Conservation (phyloP, 2,329 filamentous ascomycete genomes). For the Herpotrichia juniperi region DNA sequence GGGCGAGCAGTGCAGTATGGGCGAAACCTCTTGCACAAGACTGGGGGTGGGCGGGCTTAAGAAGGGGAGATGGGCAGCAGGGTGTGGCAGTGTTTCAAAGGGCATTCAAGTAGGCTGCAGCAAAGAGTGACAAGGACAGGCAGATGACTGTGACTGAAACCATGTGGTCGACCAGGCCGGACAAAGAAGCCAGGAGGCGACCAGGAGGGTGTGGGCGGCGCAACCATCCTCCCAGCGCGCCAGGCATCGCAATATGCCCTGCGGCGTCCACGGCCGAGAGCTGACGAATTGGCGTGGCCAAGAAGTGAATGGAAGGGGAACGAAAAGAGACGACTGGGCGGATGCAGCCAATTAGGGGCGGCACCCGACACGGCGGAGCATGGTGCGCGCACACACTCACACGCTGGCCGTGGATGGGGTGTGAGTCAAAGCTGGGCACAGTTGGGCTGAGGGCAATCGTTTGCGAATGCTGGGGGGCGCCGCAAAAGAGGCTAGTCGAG, state of each 20-base stretch:
- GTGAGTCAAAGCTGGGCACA: constrained; percentile 13
- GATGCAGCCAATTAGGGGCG: constrained; percentile 28
- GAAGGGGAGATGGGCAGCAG: constrained; percentile 7
- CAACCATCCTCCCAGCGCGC: constrained; percentile 18
- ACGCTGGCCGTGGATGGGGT: neutral
- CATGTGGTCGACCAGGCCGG: constrained; percentile 21
- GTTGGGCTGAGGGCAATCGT: constrained; percentile 10
- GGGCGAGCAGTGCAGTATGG: constrained; percentile 16
- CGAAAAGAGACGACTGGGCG: constrained; percentile 24
- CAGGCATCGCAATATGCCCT: constrained; percentile 29
- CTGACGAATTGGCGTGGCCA: constrained; percentile 39
- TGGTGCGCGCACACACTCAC: constrained; percentile 11
- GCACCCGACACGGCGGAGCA: constrained; percentile 20
- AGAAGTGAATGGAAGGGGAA: constrained; percentile 38
- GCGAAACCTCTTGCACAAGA: constrained; percentile 32
- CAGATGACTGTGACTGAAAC: constrained; percentile 27
- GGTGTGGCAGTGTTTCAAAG: constrained; percentile 26
- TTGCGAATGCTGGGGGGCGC: neutral
- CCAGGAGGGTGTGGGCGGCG: constrained; percentile 21
- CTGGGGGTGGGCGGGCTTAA: constrained; percentile 30
- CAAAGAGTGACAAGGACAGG: constrained; percentile 28
- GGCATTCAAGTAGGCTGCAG: constrained; percentile 30
- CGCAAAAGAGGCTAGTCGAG: neutral
- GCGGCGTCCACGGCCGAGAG: constrained; percentile 33
- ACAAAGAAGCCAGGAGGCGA: constrained; percentile 37